These are phyloP conservation scores for Jaapia argillacea DNA, from an alignment of 768 basidiomycete species.

Conservation along the genomic window DNA sequence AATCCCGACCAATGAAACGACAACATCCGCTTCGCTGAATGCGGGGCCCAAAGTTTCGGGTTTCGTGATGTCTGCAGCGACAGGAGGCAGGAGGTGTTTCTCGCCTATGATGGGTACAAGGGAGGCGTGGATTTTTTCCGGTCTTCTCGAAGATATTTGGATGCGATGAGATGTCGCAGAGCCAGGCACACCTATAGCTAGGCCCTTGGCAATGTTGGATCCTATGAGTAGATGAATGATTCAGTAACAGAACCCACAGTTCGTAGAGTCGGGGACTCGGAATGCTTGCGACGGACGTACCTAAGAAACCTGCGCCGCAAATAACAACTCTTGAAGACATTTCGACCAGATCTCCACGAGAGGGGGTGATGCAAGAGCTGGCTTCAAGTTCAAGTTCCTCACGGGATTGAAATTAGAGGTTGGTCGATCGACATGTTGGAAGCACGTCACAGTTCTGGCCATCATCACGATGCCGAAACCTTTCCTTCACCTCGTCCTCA, in stretches of 20 bases:
- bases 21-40: slow-evolving; percentile 43
- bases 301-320: slow-evolving; percentile 45
- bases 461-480: too few species aligned
- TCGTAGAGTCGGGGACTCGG: too few species aligned
- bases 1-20: slow-evolving; percentile 64
- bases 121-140: slow-evolving; percentile 27
- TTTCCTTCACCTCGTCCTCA: too few species aligned
- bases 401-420: too few species aligned
- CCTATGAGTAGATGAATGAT: slow-evolving; percentile 24
- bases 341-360: too few species aligned
- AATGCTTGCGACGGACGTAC: slow-evolving; percentile 21
- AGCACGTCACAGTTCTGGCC: too few species aligned
- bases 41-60: slow-evolving; percentile 33
- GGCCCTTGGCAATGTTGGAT: slow-evolving; percentile 45
- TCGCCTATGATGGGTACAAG: slow-evolving; percentile 18
- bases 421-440: too few species aligned
- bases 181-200: slow-evolving; percentile 24
- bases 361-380: not conserved
- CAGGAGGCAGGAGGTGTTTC: slow-evolving; percentile 32
- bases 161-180: too few species aligned
- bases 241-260: too few species aligned
- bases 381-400: too few species aligned
- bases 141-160: slow-evolving; percentile 52
- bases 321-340: slow-evolving; percentile 24
- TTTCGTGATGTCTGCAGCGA: slow-evolving; percentile 45